A percentile compares a stretch with the other conserved stretches of the same genome.
Conservation (phyloP, 2,329 filamentous ascomycete species). For the Fusarium algeriense region DNA sequence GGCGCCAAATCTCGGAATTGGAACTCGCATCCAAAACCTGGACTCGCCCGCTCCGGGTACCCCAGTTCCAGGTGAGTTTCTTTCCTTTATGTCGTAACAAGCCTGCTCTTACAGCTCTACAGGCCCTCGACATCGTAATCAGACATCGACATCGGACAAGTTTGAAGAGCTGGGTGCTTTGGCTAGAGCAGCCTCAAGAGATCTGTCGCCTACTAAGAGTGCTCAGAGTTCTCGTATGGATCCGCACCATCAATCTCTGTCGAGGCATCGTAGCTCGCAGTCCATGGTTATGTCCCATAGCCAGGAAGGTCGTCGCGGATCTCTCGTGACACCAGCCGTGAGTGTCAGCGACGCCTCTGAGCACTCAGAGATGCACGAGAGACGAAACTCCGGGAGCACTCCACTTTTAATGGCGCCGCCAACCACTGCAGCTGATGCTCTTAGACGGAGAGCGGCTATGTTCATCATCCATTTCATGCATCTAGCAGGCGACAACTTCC, state of each 20-base stretch:
- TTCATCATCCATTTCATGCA: constrained; percentile 50
- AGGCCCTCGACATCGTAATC: constrained; percentile 49
- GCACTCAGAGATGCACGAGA: constrained; percentile 26
- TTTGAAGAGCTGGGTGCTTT: constrained; percentile 42
- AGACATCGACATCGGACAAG: constrained; percentile 42
- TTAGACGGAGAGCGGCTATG: constrained; percentile 53
- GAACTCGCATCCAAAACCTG: constrained; percentile 65
- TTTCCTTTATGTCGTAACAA: constrained; percentile 30
- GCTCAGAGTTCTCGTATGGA: constrained; percentile 28
- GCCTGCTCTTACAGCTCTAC: constrained; percentile 47
- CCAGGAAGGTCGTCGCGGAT: constrained; percentile 52
- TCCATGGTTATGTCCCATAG: constrained; percentile 58
- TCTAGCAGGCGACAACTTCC: constrained; percentile 47
- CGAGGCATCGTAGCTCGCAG: constrained; percentile 41
- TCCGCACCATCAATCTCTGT: constrained; percentile 16
- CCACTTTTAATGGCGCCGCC: constrained; percentile 66
- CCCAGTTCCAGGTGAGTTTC: constrained; percentile 58
- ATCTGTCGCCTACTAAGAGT: constrained; percentile 33
- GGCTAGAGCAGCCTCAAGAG: constrained; percentile 31
- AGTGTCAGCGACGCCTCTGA: constrained; percentile 32
- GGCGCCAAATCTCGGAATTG: constrained; percentile 56
- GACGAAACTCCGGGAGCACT: constrained; percentile 46
- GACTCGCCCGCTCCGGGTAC: constrained; percentile 66
- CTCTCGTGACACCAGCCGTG: constrained; percentile 23
- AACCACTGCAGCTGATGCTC: constrained; percentile 50